A percentile compares a stretch with the other conserved stretches of the same genome.
These are phyloP conservation scores for Scortechinia acanthostroma DNA, from an alignment of 2,329 filamentous ascomycete genomes.

Conservation along the genomic window DNA sequence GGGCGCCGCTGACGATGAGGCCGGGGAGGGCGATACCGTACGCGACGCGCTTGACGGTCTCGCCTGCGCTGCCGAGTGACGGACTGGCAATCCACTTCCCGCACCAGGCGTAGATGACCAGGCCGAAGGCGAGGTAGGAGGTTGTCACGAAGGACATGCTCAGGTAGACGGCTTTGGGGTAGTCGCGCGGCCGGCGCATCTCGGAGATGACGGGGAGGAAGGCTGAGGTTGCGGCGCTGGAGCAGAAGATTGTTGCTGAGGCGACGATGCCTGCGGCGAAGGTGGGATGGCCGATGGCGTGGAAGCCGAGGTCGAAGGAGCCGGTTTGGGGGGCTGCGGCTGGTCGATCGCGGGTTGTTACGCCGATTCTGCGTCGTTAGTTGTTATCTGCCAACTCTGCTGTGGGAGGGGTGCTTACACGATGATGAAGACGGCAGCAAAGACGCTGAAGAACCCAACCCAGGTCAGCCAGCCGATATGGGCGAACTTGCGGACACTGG, in stretches of 20 bases:
- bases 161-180: conserved; percentile 14
- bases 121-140: conserved; percentile 20
- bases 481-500: conserved; percentile 22
- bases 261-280: conserved; percentile 11
- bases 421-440: no score
- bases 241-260: conserved; percentile 16
- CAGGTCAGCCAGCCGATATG: conserved; percentile 21
- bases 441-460: conserved; percentile 15
- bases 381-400: background rate
- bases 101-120: conserved; percentile 27
- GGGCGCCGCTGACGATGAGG: conserved; percentile 11
- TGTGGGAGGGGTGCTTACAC: background rate
- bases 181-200: conserved; percentile 23
- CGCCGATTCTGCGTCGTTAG: conserved; percentile 8
- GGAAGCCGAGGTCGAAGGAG: conserved; percentile 16
- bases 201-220: conserved; percentile 27
- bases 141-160: conserved; percentile 13
- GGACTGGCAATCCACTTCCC: conserved; percentile 26
- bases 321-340: conserved; percentile 16
- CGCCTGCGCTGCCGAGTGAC: conserved; percentile 25
- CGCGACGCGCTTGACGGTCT: conserved; percentile 21
- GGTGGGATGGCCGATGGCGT: background rate
- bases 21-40: conserved; percentile 25
- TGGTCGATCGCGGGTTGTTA: conserved; percentile 21
- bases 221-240: conserved; percentile 15